Base-by-base conservation (phyloP, 2,329 filamentous ascomycete genomes). In the Neobulgaria alba region DNA sequence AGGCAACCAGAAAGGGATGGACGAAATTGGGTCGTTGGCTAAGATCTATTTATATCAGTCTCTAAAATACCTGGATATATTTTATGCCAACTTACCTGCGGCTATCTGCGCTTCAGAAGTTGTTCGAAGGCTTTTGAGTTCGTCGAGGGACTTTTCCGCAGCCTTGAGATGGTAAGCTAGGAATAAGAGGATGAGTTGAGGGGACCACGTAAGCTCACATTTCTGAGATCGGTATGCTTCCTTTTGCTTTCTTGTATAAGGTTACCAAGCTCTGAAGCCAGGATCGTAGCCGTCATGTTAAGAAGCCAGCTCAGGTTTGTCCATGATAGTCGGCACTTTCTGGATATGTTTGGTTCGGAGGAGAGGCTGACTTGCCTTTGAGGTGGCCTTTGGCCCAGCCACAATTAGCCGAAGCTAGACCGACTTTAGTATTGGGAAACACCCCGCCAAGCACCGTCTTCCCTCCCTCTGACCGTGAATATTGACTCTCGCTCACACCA, bases 241-340 rank as follows among this genome's bases (percentile, higher is more conserved):
- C 90, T 78, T 66, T 94, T 96, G 61, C 89, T 92, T 69, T 98
- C 92, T 64, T 93, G 86, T 56, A 95, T 82, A 61, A 95, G 77
- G 67, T 86, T 93, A 58, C 82, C 77, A 62, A 95, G 77, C 74
- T 95, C 89, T 43, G 85, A 81, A 59, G 82, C 79, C 57, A 95
- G 75, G 58, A 95, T 80, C 74, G 93, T 86, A 57, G 87, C 82
- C 63, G 88, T 93, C 88, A 95, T 95, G 29, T 57, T 61, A 55
- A 44, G 42, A 26, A 26, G 12, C 12, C 7, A 7, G 23, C 12
- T 26, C 23, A 26, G 12, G 23, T 26, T 26, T 26, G 23, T 26
- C 49, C 54, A 54, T 55, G 38, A 42, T 41, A 37, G 38, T 41
- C 20, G 16, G 32, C 31, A 21, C 14, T 29, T 37, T 5, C 3